Conservation (phyloP, 2,329 filamentous ascomycete species). For the Plenodomus biglobosus region DNA sequence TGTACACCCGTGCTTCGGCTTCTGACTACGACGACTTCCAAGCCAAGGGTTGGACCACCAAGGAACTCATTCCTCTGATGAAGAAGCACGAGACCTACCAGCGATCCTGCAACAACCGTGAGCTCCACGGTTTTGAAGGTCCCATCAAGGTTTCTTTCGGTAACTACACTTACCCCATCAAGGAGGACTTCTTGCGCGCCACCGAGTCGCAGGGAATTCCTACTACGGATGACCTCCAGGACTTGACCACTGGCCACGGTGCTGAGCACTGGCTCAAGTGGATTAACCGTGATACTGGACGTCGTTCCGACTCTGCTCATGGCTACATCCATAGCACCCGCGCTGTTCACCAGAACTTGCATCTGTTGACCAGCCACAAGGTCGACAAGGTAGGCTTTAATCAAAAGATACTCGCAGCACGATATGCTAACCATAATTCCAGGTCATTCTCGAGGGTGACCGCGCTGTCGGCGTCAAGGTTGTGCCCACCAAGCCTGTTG, state of each 20-base stretch:
- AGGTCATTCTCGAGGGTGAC: constrained; percentile 69
- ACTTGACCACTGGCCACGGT: constrained; percentile 66
- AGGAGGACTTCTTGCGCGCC: constrained; percentile 76
- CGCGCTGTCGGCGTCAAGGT: constrained; percentile 71
- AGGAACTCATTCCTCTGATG: constrained; percentile 75
- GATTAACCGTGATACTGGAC: constrained; percentile 72
- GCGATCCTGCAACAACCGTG: constrained; percentile 54
- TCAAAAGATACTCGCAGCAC: not conserved
- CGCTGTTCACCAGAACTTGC: constrained; percentile 68
- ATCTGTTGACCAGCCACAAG: constrained; percentile 74
- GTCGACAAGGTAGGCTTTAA: constrained; percentile 60
- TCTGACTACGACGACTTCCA: constrained; percentile 80
- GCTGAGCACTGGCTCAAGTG: constrained; percentile 85
- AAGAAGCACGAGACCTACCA: constrained; percentile 81
- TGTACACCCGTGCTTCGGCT: constrained; percentile 72
- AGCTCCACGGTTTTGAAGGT: constrained; percentile 74
- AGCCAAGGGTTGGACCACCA: constrained; percentile 75
- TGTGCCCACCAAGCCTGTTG: constrained; percentile 69
- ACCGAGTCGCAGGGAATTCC: constrained; percentile 74
- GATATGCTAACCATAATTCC: not conserved
- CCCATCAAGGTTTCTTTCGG: constrained; percentile 80
- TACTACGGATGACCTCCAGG: constrained; percentile 74
- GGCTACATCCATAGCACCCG: constrained; percentile 77
- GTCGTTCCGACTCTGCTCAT: constrained; percentile 75
- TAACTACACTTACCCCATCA: constrained; percentile 79